Evolutionary conservation across 208 protist genomes (phyloP), one percentile per base, ranked within the genome.

Genomic region (Trypanosoma cruzi): DNA sequence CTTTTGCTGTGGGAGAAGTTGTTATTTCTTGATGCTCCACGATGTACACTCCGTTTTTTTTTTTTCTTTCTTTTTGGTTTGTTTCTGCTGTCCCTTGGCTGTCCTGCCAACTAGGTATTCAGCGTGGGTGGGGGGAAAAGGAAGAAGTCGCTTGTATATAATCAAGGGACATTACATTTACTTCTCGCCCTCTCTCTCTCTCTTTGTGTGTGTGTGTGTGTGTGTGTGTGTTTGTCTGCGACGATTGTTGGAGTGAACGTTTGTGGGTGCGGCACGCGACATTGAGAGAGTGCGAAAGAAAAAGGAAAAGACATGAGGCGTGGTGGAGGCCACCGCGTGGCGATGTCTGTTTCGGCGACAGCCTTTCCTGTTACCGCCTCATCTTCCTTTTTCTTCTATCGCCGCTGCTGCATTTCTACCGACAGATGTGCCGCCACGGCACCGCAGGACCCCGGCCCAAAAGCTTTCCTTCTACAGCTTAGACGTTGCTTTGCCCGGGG

Each of bases 11-110:
- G 40, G 40, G 40, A 44, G 40, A 44, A 7, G 40, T 44, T 7
- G 18, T 2, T 44, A 20, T 44, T 14, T 44, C 18, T 7, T 44
- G 40, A 14, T 44, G 3, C 18, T 14, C 8, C 8, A 1, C 18
- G 40, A 28, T 76, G 67, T 14, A 48, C 29, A 59, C 1, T 34
- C 6, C 36, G 2, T 32, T 18, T n/a, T 59, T 40, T 59, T 6
- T 59, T 4, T 59, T 59, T 59, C 36, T 7, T 37, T 37, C n/a
- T 5, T n/a, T 59, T 59, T 37, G 18, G n/a, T n/a, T 32, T 37
- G 20, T 54, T 5, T 4, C 32, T 11, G 18, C 26, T 13, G 42
- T n/a, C n/a, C n/a, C n/a, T n/a, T n/a, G n/a, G n/a, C n/a, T n/a
- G n/a, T n/a, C n/a, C n/a, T n/a, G n/a, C n/a, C n/a, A n/a, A n/a